These are phyloP conservation scores for bread wheat (Triticum aestivum) DNA, from an alignment of 176 grass and related monocot genomes.

Conservation along the genomic window DNA sequence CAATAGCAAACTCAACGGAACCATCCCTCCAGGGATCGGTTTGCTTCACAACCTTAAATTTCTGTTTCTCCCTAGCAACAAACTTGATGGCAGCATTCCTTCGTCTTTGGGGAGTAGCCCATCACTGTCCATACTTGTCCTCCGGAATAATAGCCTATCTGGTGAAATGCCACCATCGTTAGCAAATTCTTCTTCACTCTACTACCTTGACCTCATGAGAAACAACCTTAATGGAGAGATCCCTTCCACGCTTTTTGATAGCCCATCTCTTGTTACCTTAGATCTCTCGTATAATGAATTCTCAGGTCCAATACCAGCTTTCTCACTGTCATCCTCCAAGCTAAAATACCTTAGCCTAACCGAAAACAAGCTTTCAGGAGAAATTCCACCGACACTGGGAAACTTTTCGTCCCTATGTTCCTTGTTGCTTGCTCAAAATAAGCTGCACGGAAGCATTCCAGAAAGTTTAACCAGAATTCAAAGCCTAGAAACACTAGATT, in stretches of 20 bases:
- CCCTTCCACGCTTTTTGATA: slow-evolving; percentile 7
- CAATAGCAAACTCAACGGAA: slow-evolving; percentile 26
- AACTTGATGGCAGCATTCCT: slow-evolving; percentile 25
- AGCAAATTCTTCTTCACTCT: slow-evolving; percentile 29
- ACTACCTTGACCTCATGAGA: neutral
- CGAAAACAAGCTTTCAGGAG: slow-evolving; percentile 18
- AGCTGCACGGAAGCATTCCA: slow-evolving; percentile 37
- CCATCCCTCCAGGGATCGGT: slow-evolving; percentile 20
- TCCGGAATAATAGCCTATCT: slow-evolving; percentile 21
- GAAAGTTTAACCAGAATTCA: slow-evolving; percentile 18
- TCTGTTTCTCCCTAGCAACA: slow-evolving; percentile 11
- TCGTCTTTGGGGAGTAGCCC: slow-evolving; percentile 19
- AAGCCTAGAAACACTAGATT: slow-evolving; percentile 5
- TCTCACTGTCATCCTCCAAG: neutral
- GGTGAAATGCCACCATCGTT: slow-evolving; percentile 27
- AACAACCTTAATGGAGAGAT: slow-evolving; percentile 37
- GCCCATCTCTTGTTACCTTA: neutral
- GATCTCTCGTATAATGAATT: neutral
- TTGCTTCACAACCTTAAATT: neutral
- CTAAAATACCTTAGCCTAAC: slow-evolving; percentile 6
- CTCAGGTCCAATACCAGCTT: neutral
- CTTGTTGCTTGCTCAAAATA: slow-evolving; percentile 23
- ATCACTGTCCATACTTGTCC: neutral
- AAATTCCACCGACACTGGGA: slow-evolving; percentile 35
- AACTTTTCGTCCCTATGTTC: slow-evolving; percentile 4